Percentiles rank a stretch among this genome's conserved stretches.
Conservation (phyloP, 2,329 filamentous ascomycete genomes). For the Xylariales sp. region DNA sequence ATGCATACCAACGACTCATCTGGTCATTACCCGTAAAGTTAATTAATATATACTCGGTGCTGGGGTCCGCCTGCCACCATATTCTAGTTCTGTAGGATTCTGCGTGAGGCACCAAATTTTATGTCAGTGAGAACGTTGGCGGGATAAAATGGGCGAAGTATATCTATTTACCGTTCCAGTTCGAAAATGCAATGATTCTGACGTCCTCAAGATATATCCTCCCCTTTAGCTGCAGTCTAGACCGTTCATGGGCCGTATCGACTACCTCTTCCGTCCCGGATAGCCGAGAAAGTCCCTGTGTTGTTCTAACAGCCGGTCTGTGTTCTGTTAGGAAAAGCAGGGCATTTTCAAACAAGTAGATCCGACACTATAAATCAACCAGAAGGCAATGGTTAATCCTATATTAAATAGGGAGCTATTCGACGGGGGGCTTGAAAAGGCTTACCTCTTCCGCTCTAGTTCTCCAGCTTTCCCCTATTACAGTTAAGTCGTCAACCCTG, state of each 20-base stretch:
- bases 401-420: neutral
- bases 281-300: neutral
- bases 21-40: too few relatives aligned
- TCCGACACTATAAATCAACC: neutral
- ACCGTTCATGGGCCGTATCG: neutral
- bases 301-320: neutral
- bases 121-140: neutral
- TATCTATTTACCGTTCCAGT: neutral
- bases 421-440: neutral
- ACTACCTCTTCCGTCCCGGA: neutral
- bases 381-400: neutral
- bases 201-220: neutral
- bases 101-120: neutral
- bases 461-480: neutral
- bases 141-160: neutral
- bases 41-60: too few relatives aligned
- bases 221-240: neutral
- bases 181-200: neutral
- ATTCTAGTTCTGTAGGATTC: neutral
- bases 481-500: neutral
- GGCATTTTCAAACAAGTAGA: constrained; percentile 15
- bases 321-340: neutral
- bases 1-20: too few relatives aligned
- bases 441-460: neutral
- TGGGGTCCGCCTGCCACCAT: neutral